A percentile compares a stretch with the other conserved stretches of the same genome.
These are phyloP conservation scores for Lactuca saligna DNA, from an alignment of 129 eudicot species.

Conservation along the genomic window DNA sequence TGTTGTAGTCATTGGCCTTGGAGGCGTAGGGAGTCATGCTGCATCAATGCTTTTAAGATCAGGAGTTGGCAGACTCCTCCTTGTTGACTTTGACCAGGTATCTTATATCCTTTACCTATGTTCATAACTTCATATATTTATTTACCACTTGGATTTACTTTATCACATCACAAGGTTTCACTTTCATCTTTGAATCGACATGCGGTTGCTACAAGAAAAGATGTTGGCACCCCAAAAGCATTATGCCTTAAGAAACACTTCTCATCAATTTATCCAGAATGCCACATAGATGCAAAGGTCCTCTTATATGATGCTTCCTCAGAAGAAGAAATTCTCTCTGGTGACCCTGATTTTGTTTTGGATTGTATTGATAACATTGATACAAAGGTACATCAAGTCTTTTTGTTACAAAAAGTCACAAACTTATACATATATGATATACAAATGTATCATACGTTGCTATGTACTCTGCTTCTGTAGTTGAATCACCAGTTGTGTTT, in stretches of 20 bases:
- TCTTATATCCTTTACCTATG: constrained; percentile 3
- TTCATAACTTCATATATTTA: not conserved
- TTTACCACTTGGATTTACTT: not conserved
- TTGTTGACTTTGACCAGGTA: constrained; percentile 99
- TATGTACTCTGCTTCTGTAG: constrained; percentile 1
- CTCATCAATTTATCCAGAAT: constrained; percentile 78
- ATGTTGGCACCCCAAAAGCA: constrained; percentile 98
- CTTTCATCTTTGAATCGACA: constrained; percentile 97
- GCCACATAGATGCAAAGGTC: constrained; percentile 84
- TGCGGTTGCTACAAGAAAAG: constrained; percentile 97
- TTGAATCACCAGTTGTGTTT: too few relatives aligned
- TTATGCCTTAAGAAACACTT: constrained; percentile 92
- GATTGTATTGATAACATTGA: constrained; percentile 99
- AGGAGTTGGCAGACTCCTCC: constrained; percentile 94
- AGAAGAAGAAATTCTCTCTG: constrained; percentile 91
- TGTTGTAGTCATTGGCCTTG: constrained; percentile 96
- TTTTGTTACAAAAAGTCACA: not conserved
- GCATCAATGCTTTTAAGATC: constrained; percentile 99
- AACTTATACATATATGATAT: not conserved
- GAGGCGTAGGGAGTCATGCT: constrained; percentile 99
- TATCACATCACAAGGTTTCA: constrained; percentile 59
- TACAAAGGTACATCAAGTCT: constrained; percentile 59
- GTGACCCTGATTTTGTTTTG: constrained; percentile 88
- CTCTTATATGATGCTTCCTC: constrained; percentile 79
- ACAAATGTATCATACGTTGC: not conserved